Evolutionary conservation across 164 flowering plant genomes (phyloP), one percentile per base, ranked within the genome.

Genomic region (Euptelea pleiosperma): DNA sequence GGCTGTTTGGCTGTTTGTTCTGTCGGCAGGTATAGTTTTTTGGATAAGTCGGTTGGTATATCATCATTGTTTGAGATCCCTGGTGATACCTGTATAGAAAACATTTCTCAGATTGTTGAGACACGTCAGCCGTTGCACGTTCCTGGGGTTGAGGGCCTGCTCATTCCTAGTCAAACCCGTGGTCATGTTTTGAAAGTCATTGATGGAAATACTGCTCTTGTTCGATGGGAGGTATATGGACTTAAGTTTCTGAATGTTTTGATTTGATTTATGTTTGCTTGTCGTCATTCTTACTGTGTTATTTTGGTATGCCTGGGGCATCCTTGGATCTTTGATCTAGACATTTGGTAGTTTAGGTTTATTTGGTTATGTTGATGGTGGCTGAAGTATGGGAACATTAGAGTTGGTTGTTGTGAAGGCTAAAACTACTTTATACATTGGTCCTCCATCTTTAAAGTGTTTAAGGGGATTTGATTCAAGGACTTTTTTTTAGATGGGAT

Each of bases 151-250:
- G 96, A 86, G 60, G 88, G 85, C 57, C 65, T 89, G 40, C 28
- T 77, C 10, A 83, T 93, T 73, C 98, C 98, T 31, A 63, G 79
- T 64, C 64, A 74, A 50, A 87, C 90, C 43, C 79, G 77, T 60
- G 98, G 98, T 33, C 90, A 70, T 15, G 63, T 93, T 54, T 49
- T 93, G 75, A 93, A 68, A 79, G 34, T 86, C 48, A 25, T 82
- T 57, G 79, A 74, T 68, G 68, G 67, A 15, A 79, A 74, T 51
- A 73, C 68, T 68, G 93, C 82, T 64, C 80, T 93, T 56, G 87
- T 93, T 30, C 93, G 86, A 19, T 93, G 98, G 98, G 90, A 92
- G 96, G 98, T 92, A 83, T 54, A 30, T 44, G 18, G 11, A 24
- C 16, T 19, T 57, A 12, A 0, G 18, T 18, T 36, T 28, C 36